Evolutionary conservation across 2,329 filamentous ascomycete genomes (phyloP).

Genomic region (Fusarium euwallaceae): DNA sequence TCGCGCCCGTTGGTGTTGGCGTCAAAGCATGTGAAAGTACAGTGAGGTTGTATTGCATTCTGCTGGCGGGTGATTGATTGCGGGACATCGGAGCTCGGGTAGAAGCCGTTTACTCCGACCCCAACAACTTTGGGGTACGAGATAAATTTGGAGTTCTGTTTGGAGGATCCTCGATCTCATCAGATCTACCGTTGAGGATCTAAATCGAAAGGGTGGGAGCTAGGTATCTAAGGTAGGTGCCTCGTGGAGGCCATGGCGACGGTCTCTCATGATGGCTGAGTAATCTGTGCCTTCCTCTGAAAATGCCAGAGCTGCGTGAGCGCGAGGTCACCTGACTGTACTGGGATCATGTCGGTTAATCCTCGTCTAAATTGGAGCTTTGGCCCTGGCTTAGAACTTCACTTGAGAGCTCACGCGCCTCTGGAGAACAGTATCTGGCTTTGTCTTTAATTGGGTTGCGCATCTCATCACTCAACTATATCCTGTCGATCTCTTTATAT

Average conservation of each 20-base stretch:
- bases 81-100: slow-evolving; percentile 30
- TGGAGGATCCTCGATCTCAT: slow-evolving; percentile 26
- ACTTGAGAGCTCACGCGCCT: slow-evolving; percentile 33
- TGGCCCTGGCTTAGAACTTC: slow-evolving; percentile 32
- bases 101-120: slow-evolving; percentile 36
- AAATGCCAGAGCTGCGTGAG: neutral
- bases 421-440: slow-evolving; percentile 22
- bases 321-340: slow-evolving; percentile 25
- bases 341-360: slow-evolving; percentile 30
- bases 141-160: slow-evolving; percentile 9
- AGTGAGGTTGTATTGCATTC: slow-evolving; percentile 43
- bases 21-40: slow-evolving; percentile 46
- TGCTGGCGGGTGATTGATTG: slow-evolving; percentile 28
- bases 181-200: slow-evolving; percentile 41
- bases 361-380: slow-evolving; percentile 34
- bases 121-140: slow-evolving; percentile 38
- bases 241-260: neutral
- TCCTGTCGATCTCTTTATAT: neutral
- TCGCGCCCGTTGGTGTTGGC: slow-evolving; percentile 16
- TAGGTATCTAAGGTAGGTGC: neutral
- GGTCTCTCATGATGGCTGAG: slow-evolving; percentile 8
- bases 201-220: slow-evolving; percentile 6
- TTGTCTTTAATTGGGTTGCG: slow-evolving; percentile 20
- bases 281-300: slow-evolving; percentile 17
- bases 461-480: neutral